phyloP scores from a whole-genome alignment of 345 rosid genomes.

The Eucalyptus sp. region DNA sequence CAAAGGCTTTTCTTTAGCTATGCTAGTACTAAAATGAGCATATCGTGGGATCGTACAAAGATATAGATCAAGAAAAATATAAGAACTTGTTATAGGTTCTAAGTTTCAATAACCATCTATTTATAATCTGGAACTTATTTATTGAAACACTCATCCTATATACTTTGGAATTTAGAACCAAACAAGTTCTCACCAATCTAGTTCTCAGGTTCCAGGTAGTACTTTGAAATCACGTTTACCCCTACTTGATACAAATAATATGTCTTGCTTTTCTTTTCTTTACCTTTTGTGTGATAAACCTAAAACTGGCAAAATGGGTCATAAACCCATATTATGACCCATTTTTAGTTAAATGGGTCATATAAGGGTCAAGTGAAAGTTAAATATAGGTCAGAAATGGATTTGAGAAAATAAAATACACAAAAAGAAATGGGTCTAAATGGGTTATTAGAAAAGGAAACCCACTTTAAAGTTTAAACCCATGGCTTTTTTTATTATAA shows the following conservation, averaged over 20 bases:
- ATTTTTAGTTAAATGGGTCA: too few relatives aligned
- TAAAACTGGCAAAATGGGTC: too few relatives aligned
- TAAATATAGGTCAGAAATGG: too few relatives aligned
- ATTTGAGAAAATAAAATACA: too few relatives aligned
- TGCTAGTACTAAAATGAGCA: not conserved
- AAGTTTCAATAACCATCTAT: fast-evolving
- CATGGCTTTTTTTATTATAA: too few relatives aligned
- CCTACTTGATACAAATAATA: not conserved
- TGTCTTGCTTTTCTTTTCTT: not conserved
- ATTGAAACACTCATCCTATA: fast-evolving
- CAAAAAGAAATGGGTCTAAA: too few relatives aligned
- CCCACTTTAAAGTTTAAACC: too few relatives aligned
- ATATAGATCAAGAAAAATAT: fast-evolving
- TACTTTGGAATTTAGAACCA: fast-evolving
- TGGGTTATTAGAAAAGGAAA: too few relatives aligned
- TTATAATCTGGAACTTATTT: fast-evolving
- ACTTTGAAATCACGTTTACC: fast-evolving
- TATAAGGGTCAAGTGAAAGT: too few relatives aligned
- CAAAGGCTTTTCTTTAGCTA: not conserved
- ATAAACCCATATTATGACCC: too few relatives aligned
- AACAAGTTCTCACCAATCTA: too few relatives aligned
- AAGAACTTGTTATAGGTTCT: fast-evolving
- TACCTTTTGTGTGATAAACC: not conserved
- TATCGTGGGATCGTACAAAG: fast-evolving
- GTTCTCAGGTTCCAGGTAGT: fast-evolving